Percentiles rank a stretch among this genome's conserved stretches.
Evolutionary conservation across 2,329 filamentous ascomycete genomes (phyloP).

Genomic region (Cladophialophora yegresii): DNA sequence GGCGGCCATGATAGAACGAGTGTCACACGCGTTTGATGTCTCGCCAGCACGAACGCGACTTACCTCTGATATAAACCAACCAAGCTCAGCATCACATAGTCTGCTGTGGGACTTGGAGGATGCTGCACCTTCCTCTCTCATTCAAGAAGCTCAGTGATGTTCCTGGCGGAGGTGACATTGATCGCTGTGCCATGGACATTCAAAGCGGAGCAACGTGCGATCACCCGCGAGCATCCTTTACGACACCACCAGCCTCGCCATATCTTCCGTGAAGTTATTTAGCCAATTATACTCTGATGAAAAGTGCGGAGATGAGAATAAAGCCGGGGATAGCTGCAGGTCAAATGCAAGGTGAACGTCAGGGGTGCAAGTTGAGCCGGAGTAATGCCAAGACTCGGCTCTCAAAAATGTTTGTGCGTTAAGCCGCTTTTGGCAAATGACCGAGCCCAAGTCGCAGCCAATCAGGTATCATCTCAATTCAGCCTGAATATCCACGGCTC

Average conservation of each 20-base stretch:
- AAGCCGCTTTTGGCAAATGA: constrained; percentile 13
- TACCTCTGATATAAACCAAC: constrained; percentile 2
- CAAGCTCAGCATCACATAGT: background rate
- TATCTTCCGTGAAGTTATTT: background rate
- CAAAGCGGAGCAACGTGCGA: background rate
- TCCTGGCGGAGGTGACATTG: background rate
- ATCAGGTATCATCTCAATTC: constrained; percentile 2
- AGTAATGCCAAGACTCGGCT: background rate
- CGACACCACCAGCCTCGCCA: background rate
- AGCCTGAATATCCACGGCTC: background rate
- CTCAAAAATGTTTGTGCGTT: background rate
- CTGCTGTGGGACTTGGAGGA: background rate
- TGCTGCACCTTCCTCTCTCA: background rate
- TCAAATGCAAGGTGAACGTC: background rate
- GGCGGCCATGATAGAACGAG: background rate
- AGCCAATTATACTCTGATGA: background rate
- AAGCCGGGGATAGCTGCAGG: background rate
- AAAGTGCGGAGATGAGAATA: constrained; percentile 7
- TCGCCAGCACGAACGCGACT: background rate
- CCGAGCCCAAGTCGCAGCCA: background rate
- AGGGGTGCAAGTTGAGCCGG: background rate
- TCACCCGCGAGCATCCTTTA: background rate
- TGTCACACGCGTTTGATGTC: background rate
- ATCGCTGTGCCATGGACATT: background rate
- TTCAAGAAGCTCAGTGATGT: background rate